These are phyloP conservation scores for Calocybe cyanea DNA, from an alignment of 768 basidiomycete species.

Conservation along the genomic window DNA sequence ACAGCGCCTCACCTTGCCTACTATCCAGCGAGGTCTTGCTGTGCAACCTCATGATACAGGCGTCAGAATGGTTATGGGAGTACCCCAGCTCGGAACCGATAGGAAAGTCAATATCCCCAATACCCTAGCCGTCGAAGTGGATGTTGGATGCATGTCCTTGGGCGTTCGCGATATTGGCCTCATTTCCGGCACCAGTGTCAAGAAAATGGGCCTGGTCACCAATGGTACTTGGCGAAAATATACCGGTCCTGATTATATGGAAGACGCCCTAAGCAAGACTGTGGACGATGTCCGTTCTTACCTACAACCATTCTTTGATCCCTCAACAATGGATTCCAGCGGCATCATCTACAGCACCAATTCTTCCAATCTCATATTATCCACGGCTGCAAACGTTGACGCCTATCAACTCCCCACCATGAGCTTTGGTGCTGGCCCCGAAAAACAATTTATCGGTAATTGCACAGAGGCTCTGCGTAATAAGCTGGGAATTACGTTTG, in stretches of 20 bases:
- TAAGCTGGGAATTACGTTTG: slow-evolving; percentile 1
- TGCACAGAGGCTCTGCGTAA: slow-evolving; percentile 8
- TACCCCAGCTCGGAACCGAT: slow-evolving; percentile 12
- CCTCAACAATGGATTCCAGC: slow-evolving; percentile 9
- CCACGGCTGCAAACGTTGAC: slow-evolving; percentile 8
- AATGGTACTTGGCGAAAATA: slow-evolving; percentile 16
- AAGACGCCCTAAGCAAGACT: slow-evolving; percentile 13
- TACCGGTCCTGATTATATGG: slow-evolving; percentile 19
- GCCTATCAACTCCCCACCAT: slow-evolving; percentile 2
- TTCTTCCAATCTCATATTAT: not conserved
- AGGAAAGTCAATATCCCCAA: slow-evolving; percentile 14
- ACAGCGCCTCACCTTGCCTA: slow-evolving; percentile 3
- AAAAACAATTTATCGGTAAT: slow-evolving; percentile 8
- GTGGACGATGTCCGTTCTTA: slow-evolving; percentile 18
- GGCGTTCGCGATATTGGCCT: slow-evolving; percentile 6
- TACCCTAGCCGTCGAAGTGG: slow-evolving; percentile 17
- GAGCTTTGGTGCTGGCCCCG: not conserved
- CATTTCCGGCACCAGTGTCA: not conserved
- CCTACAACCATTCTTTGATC: slow-evolving; percentile 16
- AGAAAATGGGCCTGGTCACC: slow-evolving; percentile 4
- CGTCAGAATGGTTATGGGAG: slow-evolving; percentile 16
- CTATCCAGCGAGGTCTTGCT: slow-evolving; percentile 15
- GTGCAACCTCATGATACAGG: slow-evolving; percentile 15
- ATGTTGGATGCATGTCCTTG: slow-evolving; percentile 11
- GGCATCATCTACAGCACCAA: slow-evolving; percentile 14